A percentile compares a stretch with the other conserved stretches of the same genome.
phyloP scores from a whole-genome alignment of 495 filamentous ascomycete species.

The Aspergillus campestris region DNA sequence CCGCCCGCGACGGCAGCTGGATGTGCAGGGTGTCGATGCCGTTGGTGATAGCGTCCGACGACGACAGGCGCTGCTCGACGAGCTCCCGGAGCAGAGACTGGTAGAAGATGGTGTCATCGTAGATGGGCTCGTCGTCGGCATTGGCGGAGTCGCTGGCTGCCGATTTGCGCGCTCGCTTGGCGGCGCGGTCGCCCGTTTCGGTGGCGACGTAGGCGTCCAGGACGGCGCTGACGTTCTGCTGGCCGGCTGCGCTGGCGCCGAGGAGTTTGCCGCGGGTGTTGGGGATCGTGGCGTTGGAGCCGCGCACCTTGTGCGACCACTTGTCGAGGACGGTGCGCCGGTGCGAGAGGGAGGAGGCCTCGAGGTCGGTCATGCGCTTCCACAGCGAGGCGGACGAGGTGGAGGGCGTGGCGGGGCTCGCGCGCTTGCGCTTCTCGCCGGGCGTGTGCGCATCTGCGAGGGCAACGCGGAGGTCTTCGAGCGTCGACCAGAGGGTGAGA shows the following conservation, averaged over 20 bases:
- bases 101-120: slow-evolving; percentile 93
- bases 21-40: slow-evolving; percentile 33
- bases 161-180: slow-evolving; percentile 38
- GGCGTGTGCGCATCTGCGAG: slow-evolving; percentile 43
- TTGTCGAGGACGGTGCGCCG: slow-evolving; percentile 39
- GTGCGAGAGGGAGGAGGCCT: slow-evolving; percentile 39
- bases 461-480: slow-evolving; percentile 62
- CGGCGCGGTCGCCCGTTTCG: slow-evolving; percentile 57
- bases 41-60: slow-evolving; percentile 36
- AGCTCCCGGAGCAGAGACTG: slow-evolving; percentile 84
- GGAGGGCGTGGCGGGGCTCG: slow-evolving; percentile 34
- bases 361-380: slow-evolving; percentile 61
- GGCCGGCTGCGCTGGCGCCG: slow-evolving; percentile 23
- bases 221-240: slow-evolving; percentile 60
- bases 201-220: slow-evolving; percentile 66
- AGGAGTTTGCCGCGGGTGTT: slow-evolving; percentile 39
- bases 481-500: slow-evolving; percentile 73
- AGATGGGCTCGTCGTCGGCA: slow-evolving; percentile 42
- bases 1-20: slow-evolving; percentile 23
- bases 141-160: background rate
- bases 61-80: slow-evolving; percentile 69
- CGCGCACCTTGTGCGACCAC: slow-evolving; percentile 45
- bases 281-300: slow-evolving; percentile 27
- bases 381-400: slow-evolving; percentile 55
- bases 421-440: slow-evolving; percentile 51